Base-by-base conservation (phyloP, 2,329 filamentous ascomycete species). In the Botrytis galanthina region DNA sequence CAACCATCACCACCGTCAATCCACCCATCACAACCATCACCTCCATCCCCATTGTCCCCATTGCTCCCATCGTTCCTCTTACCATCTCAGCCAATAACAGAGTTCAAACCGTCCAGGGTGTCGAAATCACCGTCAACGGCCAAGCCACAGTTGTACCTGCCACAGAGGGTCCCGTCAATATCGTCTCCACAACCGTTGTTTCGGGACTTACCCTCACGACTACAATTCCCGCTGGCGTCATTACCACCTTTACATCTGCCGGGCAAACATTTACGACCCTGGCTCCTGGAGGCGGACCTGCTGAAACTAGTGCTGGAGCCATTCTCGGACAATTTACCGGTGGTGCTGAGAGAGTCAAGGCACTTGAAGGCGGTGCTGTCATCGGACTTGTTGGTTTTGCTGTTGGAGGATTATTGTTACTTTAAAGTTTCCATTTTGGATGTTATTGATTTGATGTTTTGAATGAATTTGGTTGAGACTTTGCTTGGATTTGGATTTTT, bases 351-450 rank as follows among this genome's bases (percentile, higher is more conserved):
- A 39, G 44, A 16, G 32, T 59, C 8, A 29, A 63, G 57, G n/a
- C 37, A 1, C 26, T 69, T n/a, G 59, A 73, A 5, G 72, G 67
- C 1, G 51, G 66, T n/a, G 59, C 57, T 32, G 20, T 73, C 18
- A 48, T 71, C 7, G 72, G 66, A 62, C 16, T 73, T 29, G 68
- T 68, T n/a, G 69, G 62, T 3, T 70, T 73, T 66, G 59, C 57
- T 48, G 71, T 70, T 67, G 63, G 63, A 22, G n/a, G 70, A 16
- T 46, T 54, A 61, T 67, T 74, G 46, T 59, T 74, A 60, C 73
- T 72, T 67, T 67, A n/a, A 37, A 9, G 14, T 29, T 57, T 29
- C 51, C n/a, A 4, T 44, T 72, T 68, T 37, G 29, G 35, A 60
- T 60, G 1, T 70, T 37, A n/a, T 39, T 44, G 35, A 39, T 51